These are phyloP conservation scores for Aphanomyces invadans DNA, from an alignment of 352 stramenopile species.

Conservation along the genomic window DNA sequence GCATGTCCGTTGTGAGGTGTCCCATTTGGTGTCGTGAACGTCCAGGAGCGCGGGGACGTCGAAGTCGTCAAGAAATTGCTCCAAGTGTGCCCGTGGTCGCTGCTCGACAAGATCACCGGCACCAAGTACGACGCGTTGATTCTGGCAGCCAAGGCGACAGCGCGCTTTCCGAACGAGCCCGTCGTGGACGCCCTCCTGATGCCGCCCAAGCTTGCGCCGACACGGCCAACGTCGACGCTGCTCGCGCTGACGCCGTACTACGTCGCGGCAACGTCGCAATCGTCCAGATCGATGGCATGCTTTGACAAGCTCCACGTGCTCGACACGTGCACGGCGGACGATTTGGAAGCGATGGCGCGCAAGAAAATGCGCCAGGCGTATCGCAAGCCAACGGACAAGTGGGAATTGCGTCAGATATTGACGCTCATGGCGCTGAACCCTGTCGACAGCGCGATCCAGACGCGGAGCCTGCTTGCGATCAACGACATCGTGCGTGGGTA, in stretches of 20 bases:
- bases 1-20: no score
- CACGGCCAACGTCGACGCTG: background rate
- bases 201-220: slow-evolving; percentile 12
- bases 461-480: slow-evolving; percentile 46
- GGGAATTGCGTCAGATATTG: slow-evolving; percentile 45
- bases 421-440: slow-evolving; percentile 50
- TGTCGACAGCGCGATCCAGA: slow-evolving; percentile 47
- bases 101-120: slow-evolving; percentile 7
- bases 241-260: slow-evolving; percentile 18
- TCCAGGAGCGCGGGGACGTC: background rate
- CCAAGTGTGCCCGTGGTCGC: slow-evolving; percentile 19
- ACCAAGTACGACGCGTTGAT: slow-evolving; percentile 22
- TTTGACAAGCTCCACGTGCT: slow-evolving; percentile 24
- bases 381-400: slow-evolving; percentile 42
- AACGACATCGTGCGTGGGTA: slow-evolving; percentile 49
- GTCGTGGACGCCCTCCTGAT: slow-evolving; percentile 14
- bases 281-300: background rate
- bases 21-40: no score
- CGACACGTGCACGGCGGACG: slow-evolving; percentile 17
- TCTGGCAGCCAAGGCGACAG: background rate
- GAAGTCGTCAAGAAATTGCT: slow-evolving; percentile 7
- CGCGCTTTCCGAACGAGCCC: background rate
- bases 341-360: slow-evolving; percentile 40
- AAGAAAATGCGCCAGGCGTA: slow-evolving; percentile 41
- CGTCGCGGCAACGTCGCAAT: background rate